These are phyloP conservation scores for Carex parvula DNA, from an alignment of 176 grass and related monocot genomes.

Conservation along the genomic window DNA sequence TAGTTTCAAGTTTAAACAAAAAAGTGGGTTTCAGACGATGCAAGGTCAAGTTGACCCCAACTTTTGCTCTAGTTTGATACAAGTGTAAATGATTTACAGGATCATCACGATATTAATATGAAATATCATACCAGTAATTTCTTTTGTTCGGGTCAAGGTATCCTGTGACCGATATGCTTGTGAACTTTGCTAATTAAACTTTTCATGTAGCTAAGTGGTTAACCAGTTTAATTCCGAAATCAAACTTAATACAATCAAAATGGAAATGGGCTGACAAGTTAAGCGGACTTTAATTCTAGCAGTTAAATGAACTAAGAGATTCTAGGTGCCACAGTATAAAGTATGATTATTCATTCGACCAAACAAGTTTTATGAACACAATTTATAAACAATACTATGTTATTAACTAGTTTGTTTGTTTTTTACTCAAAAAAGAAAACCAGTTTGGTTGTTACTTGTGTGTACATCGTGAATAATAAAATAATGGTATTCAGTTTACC, in stretches of 20 bases:
- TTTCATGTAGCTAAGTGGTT: neutral
- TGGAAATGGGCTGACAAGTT: neutral
- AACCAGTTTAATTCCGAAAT: neutral
- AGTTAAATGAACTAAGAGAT: neutral
- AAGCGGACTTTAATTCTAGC: neutral
- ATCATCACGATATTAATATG: neutral
- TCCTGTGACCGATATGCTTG: neutral
- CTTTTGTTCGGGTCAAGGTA: neutral
- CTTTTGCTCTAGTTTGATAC: too few species aligned
- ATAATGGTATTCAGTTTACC: too few species aligned
- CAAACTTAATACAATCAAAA: neutral
- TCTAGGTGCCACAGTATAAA: neutral
- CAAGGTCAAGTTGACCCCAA: too few species aligned
- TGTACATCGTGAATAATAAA: neutral
- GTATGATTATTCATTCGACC: neutral
- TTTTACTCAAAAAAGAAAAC: too few species aligned
- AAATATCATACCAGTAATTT: neutral
- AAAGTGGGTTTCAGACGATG: too few species aligned
- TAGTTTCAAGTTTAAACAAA: neutral
- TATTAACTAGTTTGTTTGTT: neutral
- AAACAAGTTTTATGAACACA: neutral
- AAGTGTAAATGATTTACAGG: neutral
- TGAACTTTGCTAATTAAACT: neutral
- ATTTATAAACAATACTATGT: neutral
- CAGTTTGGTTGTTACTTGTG: neutral